Conservation (phyloP, 805 yeast genomes). For the Wickerhamiella allomyrinae region DNA sequence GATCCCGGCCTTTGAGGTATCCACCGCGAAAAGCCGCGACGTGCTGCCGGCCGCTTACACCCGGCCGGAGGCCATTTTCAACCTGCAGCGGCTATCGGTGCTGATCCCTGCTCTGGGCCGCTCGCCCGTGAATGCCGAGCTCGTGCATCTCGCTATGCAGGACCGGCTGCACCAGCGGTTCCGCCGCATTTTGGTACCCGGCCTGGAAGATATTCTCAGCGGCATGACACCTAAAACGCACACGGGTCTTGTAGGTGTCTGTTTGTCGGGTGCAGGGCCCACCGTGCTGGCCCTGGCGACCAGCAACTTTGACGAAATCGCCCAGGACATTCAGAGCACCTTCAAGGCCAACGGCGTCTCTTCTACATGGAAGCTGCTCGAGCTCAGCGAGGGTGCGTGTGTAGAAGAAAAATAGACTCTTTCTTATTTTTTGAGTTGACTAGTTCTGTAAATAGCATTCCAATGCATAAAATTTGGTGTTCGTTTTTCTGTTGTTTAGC, state of each 20-base stretch:
- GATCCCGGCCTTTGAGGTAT: slow-evolving; percentile 87
- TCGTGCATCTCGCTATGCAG: slow-evolving; percentile 91
- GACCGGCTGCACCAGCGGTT: slow-evolving; percentile 97
- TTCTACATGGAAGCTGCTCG: slow-evolving; percentile 74
- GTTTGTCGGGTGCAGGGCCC: slow-evolving; percentile 97
- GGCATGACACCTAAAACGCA: slow-evolving; percentile 70
- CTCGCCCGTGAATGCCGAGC: slow-evolving; percentile 63
- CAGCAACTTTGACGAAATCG: slow-evolving; percentile 69
- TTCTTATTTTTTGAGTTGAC: no score
- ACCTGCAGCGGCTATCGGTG: slow-evolving; percentile 83
- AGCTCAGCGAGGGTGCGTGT: slow-evolving; percentile 65
- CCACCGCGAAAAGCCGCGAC: slow-evolving; percentile 81
- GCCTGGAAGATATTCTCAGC: slow-evolving; percentile 64
- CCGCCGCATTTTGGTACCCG: slow-evolving; percentile 83
- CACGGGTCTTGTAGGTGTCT: slow-evolving; percentile 81
- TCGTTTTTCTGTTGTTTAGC: no score
- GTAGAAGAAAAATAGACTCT: slow-evolving; percentile 1
- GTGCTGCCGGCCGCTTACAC: slow-evolving; percentile 75
- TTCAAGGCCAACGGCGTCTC: slow-evolving; percentile 50
- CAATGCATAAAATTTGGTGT: no score
- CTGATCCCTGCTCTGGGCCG: slow-evolving; percentile 85
- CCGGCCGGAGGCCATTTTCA: slow-evolving; percentile 74
- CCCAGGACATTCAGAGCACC: slow-evolving; percentile 54
- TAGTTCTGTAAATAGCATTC: no score
- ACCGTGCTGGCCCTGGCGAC: slow-evolving; percentile 91